Percentiles rank a stretch among this genome's conserved stretches.
Conservation (phyloP, 768 basidiomycete species). For the Leccinum fibrillosum region DNA sequence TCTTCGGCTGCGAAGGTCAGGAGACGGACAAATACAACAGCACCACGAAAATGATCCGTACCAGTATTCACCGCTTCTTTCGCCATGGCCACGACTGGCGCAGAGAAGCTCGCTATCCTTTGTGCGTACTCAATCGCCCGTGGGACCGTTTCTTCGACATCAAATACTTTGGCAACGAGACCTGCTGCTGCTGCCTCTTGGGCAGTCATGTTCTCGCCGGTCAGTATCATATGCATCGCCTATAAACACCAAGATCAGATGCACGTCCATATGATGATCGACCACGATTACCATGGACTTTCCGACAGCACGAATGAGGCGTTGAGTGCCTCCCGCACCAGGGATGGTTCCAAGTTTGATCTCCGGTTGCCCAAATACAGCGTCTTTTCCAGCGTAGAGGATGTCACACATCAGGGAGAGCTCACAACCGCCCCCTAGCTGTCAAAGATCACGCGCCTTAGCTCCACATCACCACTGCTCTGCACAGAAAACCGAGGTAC, state of each 20-base stretch:
- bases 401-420: constrained; percentile 96
- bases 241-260: constrained; percentile 10
- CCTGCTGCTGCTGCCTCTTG: constrained; percentile 46
- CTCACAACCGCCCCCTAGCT: constrained; percentile 97
- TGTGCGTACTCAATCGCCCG: constrained; percentile 42
- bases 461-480: neutral
- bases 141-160: constrained; percentile 36
- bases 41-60: constrained; percentile 8
- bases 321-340: constrained; percentile 91
- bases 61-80: constrained; percentile 53
- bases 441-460: constrained; percentile 22
- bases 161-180: constrained; percentile 44
- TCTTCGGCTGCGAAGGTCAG: constrained; percentile 38
- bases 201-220: constrained; percentile 45
- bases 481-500: neutral
- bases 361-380: constrained; percentile 93
- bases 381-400: constrained; percentile 81
- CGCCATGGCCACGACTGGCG: constrained; percentile 34
- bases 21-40: neutral
- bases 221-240: constrained; percentile 57
- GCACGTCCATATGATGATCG: neutral
- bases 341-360: constrained; percentile 94
- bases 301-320: constrained; percentile 79
- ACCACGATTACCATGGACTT: constrained; percentile 51
- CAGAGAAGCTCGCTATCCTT: constrained; percentile 32